A percentile compares a stretch with the other conserved stretches of the same genome.
Conservation (phyloP, 768 basidiomycete genomes). For the Collybia sp. region DNA sequence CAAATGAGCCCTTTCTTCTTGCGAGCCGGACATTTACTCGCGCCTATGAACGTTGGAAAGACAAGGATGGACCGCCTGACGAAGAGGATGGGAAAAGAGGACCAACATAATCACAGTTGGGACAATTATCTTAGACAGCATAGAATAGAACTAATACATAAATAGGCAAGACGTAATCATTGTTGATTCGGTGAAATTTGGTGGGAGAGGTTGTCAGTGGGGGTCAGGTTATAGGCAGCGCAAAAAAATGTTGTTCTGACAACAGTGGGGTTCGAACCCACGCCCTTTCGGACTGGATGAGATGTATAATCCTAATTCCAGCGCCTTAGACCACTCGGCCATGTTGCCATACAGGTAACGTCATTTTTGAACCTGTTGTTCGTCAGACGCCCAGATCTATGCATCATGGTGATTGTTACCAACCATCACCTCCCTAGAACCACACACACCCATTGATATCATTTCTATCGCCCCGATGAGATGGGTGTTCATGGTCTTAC, state of each 20-base stretch:
- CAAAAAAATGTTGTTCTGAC: conserved; percentile 24
- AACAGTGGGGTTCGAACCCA: conserved; percentile 43
- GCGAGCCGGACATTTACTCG: conserved; percentile 34
- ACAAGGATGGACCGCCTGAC: conserved; percentile 29
- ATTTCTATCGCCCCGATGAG: background rate
- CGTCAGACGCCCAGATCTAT: conserved; percentile 2
- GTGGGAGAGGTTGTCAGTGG: too few species aligned
- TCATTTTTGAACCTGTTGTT: background rate
- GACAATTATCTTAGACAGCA: conserved; percentile 8
- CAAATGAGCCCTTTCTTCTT: conserved; percentile 53
- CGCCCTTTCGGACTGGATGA: conserved; percentile 38
- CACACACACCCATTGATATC: conserved; percentile 2
- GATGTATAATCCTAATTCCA: conserved; percentile 41
- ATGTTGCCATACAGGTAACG: conserved; percentile 31
- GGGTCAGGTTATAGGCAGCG: too few species aligned
- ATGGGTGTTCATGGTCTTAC: conserved; percentile 55
- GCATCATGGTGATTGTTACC: background rate
- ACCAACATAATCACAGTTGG: conserved; percentile 11
- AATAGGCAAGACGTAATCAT: too few species aligned
- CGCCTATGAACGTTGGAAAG: conserved; percentile 43
- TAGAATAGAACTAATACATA: too few species aligned
- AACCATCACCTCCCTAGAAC: conserved; percentile 1
- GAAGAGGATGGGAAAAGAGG: conserved; percentile 29
- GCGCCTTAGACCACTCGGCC: conserved; percentile 61
- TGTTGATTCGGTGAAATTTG: too few species aligned